Evolutionary conservation across 306 rosid genomes (phyloP).

Genomic region (Vigna hirtella): DNA sequence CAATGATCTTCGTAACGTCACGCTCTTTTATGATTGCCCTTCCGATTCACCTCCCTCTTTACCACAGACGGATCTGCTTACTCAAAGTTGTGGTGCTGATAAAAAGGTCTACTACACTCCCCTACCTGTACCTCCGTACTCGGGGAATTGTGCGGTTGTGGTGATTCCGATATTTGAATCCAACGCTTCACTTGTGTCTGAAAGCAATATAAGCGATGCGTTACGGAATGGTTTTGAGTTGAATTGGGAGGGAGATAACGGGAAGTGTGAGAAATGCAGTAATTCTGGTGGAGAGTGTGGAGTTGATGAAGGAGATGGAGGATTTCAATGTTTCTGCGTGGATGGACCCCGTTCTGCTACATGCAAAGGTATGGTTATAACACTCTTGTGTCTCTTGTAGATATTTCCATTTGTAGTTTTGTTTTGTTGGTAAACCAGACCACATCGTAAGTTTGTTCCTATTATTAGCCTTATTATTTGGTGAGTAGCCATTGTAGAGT

Average conservation of each 20-base stretch:
- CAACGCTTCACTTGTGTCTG: accelerated
- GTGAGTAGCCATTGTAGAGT: too few species aligned
- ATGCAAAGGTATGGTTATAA: slow-evolving; percentile 32
- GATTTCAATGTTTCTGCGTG: slow-evolving; percentile 47
- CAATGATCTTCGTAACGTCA: background rate
- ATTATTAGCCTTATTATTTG: too few species aligned
- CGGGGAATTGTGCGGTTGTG: background rate
- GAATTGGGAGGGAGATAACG: background rate
- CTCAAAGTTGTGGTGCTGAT: too few species aligned
- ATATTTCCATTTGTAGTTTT: background rate
- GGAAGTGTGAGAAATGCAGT: background rate
- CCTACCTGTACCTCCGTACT: accelerated
- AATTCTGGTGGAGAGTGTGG: slow-evolving; percentile 39
- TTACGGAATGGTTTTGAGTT: slow-evolving; percentile 27
- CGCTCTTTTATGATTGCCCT: slow-evolving; percentile 30
- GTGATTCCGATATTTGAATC: background rate
- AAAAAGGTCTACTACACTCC: background rate
- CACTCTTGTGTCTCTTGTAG: background rate
- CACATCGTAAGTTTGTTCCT: too few species aligned
- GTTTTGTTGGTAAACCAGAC: too few species aligned
- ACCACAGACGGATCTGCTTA: accelerated
- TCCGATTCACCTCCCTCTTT: background rate
- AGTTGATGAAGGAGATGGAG: background rate
- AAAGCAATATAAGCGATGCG: accelerated
- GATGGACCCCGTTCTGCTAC: slow-evolving; percentile 24